phyloP scores from a whole-genome alignment of 768 basidiomycete species.

The Boletus reticuloceps region DNA sequence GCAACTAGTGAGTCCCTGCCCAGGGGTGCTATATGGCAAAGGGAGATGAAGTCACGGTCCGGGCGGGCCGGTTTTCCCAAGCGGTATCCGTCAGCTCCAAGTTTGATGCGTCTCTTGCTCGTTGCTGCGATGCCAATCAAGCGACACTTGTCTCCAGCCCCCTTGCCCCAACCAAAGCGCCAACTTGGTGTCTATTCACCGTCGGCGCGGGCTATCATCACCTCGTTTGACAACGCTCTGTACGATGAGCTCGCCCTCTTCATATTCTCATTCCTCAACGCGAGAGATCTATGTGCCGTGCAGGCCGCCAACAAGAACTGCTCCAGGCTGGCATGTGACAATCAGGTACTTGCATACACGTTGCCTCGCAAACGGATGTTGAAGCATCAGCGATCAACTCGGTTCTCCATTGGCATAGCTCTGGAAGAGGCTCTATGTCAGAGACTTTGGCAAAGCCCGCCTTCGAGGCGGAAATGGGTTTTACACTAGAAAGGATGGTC shows the following conservation, averaged over 20 bases:
- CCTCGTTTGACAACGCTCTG: constrained; percentile 53
- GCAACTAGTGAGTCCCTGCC: constrained; percentile 3
- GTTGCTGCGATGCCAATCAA: constrained; percentile 44
- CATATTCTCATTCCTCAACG: constrained; percentile 70
- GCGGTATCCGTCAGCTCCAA: background rate
- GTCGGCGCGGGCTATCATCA: constrained; percentile 12
- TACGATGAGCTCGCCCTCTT: constrained; percentile 76
- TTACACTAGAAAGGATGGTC: constrained; percentile 51
- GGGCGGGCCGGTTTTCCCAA: constrained; percentile 13
- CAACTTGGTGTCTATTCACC: constrained; percentile 31
- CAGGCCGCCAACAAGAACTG: constrained; percentile 66
- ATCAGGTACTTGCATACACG: constrained; percentile 45
- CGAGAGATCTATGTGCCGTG: constrained; percentile 62
- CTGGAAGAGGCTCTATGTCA: constrained; percentile 67
- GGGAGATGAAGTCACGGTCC: constrained; percentile 2
- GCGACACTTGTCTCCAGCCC: constrained; percentile 45
- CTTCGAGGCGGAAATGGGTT: constrained; percentile 69
- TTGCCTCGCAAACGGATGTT: constrained; percentile 10
- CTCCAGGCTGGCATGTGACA: constrained; percentile 63
- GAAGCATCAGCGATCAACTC: constrained; percentile 8
- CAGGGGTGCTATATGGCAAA: background rate
- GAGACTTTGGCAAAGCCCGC: constrained; percentile 62
- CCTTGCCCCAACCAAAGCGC: constrained; percentile 60
- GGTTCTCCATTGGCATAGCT: constrained; percentile 36
- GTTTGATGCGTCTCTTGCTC: background rate